Evolutionary conservation across 2,329 filamentous ascomycete species (phyloP).

Genomic region (Lachnellula cervina): DNA sequence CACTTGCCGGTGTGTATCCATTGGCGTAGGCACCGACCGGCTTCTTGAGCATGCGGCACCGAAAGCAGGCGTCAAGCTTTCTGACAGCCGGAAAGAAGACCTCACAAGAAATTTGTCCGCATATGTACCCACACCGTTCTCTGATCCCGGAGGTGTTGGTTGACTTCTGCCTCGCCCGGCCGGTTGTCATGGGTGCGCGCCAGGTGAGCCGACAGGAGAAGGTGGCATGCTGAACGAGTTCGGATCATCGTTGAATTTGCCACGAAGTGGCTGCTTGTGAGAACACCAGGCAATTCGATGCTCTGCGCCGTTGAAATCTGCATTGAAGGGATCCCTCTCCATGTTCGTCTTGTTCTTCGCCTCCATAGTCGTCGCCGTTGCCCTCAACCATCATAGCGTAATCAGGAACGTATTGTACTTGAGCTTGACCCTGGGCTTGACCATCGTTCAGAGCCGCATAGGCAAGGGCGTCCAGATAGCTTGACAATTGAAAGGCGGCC

Average conservation of each 20-base stretch:
- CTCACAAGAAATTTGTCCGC: constrained; percentile 54
- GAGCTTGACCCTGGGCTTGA: no score
- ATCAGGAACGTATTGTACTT: no score
- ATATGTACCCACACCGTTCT: constrained; percentile 9
- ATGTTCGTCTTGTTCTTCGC: no score
- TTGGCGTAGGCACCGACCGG: constrained; percentile 25
- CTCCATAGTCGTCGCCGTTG: no score
- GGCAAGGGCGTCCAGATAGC: no score
- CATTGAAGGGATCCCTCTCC: no score
- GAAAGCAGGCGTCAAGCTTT: no score
- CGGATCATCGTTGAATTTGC: constrained; percentile 50
- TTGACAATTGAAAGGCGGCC: constrained; percentile 56
- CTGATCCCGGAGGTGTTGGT: constrained; percentile 34
- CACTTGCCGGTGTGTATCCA: constrained; percentile 20
- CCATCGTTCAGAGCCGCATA: no score
- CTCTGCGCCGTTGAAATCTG: no score
- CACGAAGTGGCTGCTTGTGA: constrained; percentile 44
- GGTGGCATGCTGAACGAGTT: constrained; percentile 38
- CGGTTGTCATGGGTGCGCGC: constrained; percentile 15
- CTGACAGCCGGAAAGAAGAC: constrained; percentile 62
- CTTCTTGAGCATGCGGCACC: no score
- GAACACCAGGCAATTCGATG: no score
- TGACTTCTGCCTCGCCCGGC: constrained; percentile 11
- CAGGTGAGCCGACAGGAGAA: constrained; percentile 37
- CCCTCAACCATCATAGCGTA: no score